Conservation (phyloP, 345 rosid genomes). For the Nephelium lappaceum region DNA sequence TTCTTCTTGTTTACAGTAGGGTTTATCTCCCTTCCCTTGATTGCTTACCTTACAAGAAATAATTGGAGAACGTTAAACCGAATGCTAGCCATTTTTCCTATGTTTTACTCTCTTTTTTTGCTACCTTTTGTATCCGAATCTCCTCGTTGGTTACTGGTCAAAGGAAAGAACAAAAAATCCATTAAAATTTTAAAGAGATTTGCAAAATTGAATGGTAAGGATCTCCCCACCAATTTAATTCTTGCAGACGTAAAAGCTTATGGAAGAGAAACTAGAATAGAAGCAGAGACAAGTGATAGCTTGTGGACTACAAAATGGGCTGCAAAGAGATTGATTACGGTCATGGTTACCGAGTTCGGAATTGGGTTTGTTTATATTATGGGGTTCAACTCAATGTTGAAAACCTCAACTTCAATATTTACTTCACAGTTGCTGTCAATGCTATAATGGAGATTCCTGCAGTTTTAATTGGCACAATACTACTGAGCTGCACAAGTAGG, state of each 20-base stretch:
- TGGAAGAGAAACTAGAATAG: not conserved
- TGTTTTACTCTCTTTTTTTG: slow-evolving; percentile 42
- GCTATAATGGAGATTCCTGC: slow-evolving; percentile 83
- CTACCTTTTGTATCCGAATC: slow-evolving; percentile 67
- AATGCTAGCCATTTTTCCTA: slow-evolving; percentile 56
- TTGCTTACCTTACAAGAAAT: slow-evolving; percentile 55
- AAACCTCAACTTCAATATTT: slow-evolving; percentile 67
- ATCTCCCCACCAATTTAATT: slow-evolving; percentile 43
- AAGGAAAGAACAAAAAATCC: slow-evolving; percentile 57
- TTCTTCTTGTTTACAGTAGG: slow-evolving; percentile 75
- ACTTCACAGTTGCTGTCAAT: slow-evolving; percentile 57
- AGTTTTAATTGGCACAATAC: slow-evolving; percentile 48
- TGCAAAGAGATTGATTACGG: slow-evolving; percentile 45
- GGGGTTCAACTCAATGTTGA: slow-evolving; percentile 74
- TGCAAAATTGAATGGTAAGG: slow-evolving; percentile 54
- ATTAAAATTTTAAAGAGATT: slow-evolving; percentile 47
- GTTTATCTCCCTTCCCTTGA: slow-evolving; percentile 62
- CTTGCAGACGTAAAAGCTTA: slow-evolving; percentile 20
- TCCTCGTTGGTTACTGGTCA: slow-evolving; percentile 72
- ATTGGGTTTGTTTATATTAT: slow-evolving; percentile 67
- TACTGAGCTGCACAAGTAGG: slow-evolving; percentile 51
- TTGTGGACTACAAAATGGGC: slow-evolving; percentile 72
- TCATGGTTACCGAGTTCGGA: slow-evolving; percentile 68
- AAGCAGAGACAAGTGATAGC: slow-evolving; percentile 26
- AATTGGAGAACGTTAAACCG: slow-evolving; percentile 60